Evolutionary conservation across 352 stramenopile species (phyloP).

Genomic region (Phytophthora multivora): DNA sequence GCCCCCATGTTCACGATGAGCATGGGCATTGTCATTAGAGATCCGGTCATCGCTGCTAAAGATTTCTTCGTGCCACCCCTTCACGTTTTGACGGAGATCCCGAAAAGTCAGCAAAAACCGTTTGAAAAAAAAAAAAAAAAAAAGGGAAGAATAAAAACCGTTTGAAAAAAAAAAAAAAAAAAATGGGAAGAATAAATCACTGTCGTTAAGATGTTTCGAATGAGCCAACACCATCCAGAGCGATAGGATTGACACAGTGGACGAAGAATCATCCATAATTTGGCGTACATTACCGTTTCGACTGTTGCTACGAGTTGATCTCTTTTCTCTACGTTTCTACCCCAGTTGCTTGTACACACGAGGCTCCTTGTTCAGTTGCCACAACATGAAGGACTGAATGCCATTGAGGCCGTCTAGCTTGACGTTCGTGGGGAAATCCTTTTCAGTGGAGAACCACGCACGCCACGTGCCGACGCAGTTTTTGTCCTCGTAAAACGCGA

Average conservation of each 20-base stretch:
- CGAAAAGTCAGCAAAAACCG: too few relatives aligned
- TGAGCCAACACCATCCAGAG: too few relatives aligned
- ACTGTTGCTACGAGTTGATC: too few relatives aligned
- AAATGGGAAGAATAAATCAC: too few relatives aligned
- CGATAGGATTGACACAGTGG: too few relatives aligned
- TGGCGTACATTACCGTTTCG: too few relatives aligned
- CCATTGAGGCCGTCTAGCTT: not conserved
- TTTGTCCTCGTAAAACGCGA: not conserved
- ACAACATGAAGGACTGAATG: slow-evolving; percentile 14
- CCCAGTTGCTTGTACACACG: not conserved
- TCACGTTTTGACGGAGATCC: slow-evolving; percentile 2
- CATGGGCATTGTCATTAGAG: slow-evolving; percentile 91
- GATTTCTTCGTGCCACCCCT: slow-evolving; percentile 15
- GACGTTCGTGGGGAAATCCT: slow-evolving; percentile 8
- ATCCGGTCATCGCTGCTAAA: slow-evolving; percentile 51
- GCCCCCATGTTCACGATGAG: slow-evolving; percentile 94
- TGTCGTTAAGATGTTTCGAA: too few relatives aligned
- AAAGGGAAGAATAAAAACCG: too few relatives aligned
- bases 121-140: too few relatives aligned
- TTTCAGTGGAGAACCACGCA: slow-evolving; percentile 4
- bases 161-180: too few relatives aligned
- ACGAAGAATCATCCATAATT: too few relatives aligned
- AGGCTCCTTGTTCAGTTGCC: slow-evolving; percentile 1
- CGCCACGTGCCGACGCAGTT: not conserved
- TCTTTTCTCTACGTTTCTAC: too few relatives aligned